phyloP scores from a whole-genome alignment of 352 stramenopile species.

The Discostella stelligera region DNA sequence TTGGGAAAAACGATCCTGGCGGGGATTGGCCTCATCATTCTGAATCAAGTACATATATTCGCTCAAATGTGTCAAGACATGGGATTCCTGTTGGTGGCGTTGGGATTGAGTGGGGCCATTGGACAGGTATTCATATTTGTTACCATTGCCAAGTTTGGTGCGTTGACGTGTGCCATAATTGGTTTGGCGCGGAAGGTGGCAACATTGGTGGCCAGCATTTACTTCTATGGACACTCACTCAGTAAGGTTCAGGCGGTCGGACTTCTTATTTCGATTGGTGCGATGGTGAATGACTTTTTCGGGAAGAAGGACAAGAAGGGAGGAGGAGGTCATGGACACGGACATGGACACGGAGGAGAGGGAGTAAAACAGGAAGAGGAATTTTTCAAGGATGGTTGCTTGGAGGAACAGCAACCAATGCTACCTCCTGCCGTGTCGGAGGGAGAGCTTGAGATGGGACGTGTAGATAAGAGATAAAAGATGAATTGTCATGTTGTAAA shows the following conservation, averaged over 20 bases:
- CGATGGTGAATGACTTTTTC: slow-evolving; percentile 77
- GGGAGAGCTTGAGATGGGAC: neutral
- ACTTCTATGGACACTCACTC: slow-evolving; percentile 86
- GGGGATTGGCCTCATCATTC: slow-evolving; percentile 81
- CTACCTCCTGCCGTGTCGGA: neutral
- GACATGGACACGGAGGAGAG: neutral
- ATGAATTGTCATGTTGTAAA: neutral
- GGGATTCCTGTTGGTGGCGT: slow-evolving; percentile 83
- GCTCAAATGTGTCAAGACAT: slow-evolving; percentile 84
- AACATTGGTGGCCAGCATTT: slow-evolving; percentile 85
- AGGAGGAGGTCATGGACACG: neutral
- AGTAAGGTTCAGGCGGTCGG: slow-evolving; percentile 76
- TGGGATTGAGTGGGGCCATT: slow-evolving; percentile 84
- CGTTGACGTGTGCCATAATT: slow-evolving; percentile 87
- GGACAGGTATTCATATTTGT: slow-evolving; percentile 86
- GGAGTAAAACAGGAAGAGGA: neutral
- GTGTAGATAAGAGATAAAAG: neutral
- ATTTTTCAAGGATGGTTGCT: neutral
- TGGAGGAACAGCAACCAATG: neutral
- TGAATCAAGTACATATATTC: slow-evolving; percentile 86
- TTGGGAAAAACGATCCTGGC: slow-evolving; percentile 87
- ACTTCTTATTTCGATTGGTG: too few relatives aligned
- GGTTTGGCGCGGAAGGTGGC: slow-evolving; percentile 86
- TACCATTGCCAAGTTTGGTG: slow-evolving; percentile 88
- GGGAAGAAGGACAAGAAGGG: slow-evolving; percentile 80